phyloP scores from a whole-genome alignment of 331 rosid genomes.

The Phaseolus coccineus region DNA sequence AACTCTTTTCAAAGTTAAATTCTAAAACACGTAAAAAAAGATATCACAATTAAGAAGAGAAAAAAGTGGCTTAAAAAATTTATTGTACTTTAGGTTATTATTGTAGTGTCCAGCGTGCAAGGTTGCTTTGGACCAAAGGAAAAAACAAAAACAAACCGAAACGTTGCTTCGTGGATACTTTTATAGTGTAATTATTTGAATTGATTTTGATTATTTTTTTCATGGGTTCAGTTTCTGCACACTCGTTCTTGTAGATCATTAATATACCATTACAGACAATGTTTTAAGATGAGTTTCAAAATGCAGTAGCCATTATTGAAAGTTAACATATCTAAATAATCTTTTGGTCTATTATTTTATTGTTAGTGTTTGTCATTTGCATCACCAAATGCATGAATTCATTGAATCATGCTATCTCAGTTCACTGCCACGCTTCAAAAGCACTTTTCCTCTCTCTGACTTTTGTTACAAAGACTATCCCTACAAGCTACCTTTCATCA shows the following conservation, averaged over 20 bases:
- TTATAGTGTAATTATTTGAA: neutral
- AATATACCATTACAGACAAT: no score
- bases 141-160: neutral
- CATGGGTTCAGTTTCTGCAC: no score
- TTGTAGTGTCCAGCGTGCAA: neutral
- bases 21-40: no score
- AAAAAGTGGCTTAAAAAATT: neutral
- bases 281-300: no score
- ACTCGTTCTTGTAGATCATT: no score
- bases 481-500: conserved; percentile 16
- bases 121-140: neutral
- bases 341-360: neutral
- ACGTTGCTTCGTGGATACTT: neutral
- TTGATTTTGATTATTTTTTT: no score
- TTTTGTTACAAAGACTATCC: conserved; percentile 24
- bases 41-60: neutral
- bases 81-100: neutral
- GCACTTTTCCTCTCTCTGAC: conserved; percentile 6
- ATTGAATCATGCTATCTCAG: conserved; percentile 31
- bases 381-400: neutral
- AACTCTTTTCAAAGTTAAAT: no score
- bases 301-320: no score
- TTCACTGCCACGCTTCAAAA: conserved; percentile 6
- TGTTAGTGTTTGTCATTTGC: neutral
- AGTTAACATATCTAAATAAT: no score